Conservation (phyloP, 495 filamentous ascomycete species). For the Lentithecium fluviatile region DNA sequence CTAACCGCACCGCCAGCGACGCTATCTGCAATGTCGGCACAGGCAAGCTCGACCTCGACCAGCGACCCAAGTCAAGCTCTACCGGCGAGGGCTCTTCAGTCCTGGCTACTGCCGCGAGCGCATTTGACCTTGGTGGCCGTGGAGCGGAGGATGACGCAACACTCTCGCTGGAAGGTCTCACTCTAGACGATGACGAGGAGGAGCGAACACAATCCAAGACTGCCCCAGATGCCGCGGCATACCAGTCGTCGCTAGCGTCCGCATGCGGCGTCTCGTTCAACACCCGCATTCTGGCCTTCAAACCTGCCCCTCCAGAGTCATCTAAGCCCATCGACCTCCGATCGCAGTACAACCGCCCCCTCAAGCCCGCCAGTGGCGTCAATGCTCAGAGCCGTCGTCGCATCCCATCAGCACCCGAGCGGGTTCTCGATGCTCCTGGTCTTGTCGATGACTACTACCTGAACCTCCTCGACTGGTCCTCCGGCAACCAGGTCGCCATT, state of each 20-base stretch:
- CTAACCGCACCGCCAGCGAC: conserved; percentile 84
- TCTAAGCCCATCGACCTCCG: conserved; percentile 97
- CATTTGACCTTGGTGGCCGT: conserved; percentile 61
- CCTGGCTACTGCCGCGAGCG: conserved; percentile 61
- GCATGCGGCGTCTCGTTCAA: conserved; percentile 92
- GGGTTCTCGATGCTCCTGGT: conserved; percentile 94
- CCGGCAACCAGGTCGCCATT: conserved; percentile 95
- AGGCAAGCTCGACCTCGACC: conserved; percentile 68
- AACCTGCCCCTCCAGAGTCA: conserved; percentile 93
- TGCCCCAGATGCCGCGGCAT: conserved; percentile 82
- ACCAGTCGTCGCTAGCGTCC: conserved; percentile 85
- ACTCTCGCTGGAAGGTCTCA: conserved; percentile 74
- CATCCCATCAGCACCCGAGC: conserved; percentile 90
- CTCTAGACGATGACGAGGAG: conserved; percentile 63
- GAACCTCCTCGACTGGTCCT: conserved; percentile 97
- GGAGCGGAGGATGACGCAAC: conserved; percentile 72
- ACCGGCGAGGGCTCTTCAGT: conserved; percentile 63
- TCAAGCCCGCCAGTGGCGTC: conserved; percentile 70
- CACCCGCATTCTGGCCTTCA: conserved; percentile 96
- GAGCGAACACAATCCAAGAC: conserved; percentile 64
- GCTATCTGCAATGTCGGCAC: conserved; percentile 78
- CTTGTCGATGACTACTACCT: conserved; percentile 98
- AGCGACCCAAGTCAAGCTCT: conserved; percentile 64
- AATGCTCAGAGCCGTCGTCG: conserved; percentile 85
- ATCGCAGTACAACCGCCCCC: conserved; percentile 94